Conservation (phyloP, 2,329 filamentous ascomycete genomes). For the Verticillium albo-atrum region DNA sequence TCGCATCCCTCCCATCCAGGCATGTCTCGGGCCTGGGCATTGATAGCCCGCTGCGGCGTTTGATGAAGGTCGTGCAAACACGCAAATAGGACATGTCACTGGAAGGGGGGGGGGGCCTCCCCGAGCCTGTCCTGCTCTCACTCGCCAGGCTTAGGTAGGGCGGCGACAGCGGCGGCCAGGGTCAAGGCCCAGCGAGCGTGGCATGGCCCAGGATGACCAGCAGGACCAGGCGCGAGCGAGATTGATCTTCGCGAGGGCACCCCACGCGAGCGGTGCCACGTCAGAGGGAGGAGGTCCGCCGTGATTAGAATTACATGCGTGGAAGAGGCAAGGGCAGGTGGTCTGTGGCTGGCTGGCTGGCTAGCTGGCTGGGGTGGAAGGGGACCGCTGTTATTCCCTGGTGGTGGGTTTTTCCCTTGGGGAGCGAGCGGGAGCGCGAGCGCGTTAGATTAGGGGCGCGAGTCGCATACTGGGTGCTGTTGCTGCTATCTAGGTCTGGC, state of each 20-base stretch:
- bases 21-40: not conserved
- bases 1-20: not conserved
- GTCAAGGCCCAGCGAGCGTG: not conserved
- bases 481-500: no score
- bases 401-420: no score
- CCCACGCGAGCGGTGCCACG: not conserved
- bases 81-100: not conserved
- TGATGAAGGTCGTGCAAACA: not conserved
- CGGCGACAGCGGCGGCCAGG: not conserved
- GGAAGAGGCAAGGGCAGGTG: not conserved
- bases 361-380: not conserved
- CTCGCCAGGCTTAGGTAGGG: not conserved
- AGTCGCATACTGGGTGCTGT: not conserved
- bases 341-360: not conserved
- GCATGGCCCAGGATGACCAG: no score
- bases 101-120: not conserved
- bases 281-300: not conserved
- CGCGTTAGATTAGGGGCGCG: not conserved
- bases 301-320: not conserved
- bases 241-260: not conserved
- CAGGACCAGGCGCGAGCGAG: not conserved
- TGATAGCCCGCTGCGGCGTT: not conserved
- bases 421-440: not conserved
- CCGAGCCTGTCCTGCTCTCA: not conserved
- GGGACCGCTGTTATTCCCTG: no score